Conservation (phyloP, 2,329 filamentous ascomycete genomes). For the Teratosphaeria destructans region DNA sequence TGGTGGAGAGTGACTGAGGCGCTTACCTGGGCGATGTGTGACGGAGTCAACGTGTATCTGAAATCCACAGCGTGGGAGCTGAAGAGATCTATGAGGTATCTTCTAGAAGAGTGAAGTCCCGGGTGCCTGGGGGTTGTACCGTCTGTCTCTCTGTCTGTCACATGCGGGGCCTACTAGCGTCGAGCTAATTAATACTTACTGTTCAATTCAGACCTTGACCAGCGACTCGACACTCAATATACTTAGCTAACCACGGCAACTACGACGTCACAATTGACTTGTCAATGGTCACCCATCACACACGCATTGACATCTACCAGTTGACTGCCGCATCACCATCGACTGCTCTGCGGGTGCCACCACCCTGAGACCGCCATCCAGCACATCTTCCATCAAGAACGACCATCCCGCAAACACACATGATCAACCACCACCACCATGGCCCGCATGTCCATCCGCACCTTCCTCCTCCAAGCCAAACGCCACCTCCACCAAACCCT, state of each 20-base stretch:
- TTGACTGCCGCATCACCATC: not conserved
- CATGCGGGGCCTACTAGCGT: not conserved
- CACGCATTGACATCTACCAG: too few relatives aligned
- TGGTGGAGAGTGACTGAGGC: too few relatives aligned
- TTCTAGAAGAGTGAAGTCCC: not conserved
- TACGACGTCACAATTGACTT: not conserved
- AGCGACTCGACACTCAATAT: not conserved
- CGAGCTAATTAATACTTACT: too few relatives aligned
- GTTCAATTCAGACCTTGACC: too few relatives aligned
- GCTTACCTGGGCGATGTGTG: too few relatives aligned
- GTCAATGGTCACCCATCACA: too few relatives aligned
- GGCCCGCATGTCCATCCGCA: slow-evolving; percentile 36
- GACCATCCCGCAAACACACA: not conserved
- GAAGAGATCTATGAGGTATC: too few relatives aligned
- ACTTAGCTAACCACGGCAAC: too few relatives aligned
- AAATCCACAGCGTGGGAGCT: not conserved
- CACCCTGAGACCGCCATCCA: not conserved
- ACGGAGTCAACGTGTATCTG: not conserved
- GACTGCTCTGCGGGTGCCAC: not conserved
- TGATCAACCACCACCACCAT: slow-evolving; percentile 9
- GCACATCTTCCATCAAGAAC: too few relatives aligned
- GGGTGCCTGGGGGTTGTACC: not conserved
- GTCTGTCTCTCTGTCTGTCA: not conserved
- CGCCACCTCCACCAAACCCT: slow-evolving; percentile 31
- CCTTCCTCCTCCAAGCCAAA: slow-evolving; percentile 38